phyloP scores from a whole-genome alignment of 306 rosid genomes.

The Fragaria iinumae region DNA sequence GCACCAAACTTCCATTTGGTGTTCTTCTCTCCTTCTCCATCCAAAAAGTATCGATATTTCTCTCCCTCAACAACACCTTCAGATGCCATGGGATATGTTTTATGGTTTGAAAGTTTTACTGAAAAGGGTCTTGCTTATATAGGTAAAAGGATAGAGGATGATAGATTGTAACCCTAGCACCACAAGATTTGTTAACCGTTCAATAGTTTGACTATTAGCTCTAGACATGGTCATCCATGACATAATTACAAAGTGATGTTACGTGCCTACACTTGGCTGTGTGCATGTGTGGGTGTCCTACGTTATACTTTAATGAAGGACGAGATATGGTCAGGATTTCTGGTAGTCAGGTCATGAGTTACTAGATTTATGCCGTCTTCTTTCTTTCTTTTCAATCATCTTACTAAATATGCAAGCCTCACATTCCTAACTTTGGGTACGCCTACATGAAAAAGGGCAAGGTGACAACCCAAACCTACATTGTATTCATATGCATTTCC shows the following conservation, averaged over 20 bases:
- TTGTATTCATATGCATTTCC: too few species aligned
- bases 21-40: constrained; percentile 48
- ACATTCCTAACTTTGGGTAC: too few species aligned
- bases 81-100: constrained; percentile 15
- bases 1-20: constrained; percentile 53
- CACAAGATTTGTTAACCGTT: too few species aligned
- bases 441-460: too few species aligned
- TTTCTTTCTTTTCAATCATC: too few species aligned
- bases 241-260: background rate
- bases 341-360: too few species aligned
- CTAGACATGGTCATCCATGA: background rate
- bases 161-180: background rate
- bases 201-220: too few species aligned
- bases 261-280: background rate
- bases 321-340: too few species aligned
- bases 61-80: constrained; percentile 29
- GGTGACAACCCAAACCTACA: too few species aligned
- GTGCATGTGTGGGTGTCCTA: background rate
- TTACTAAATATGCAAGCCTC: too few species aligned
- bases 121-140: background rate
- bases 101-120: background rate
- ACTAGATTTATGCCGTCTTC: too few species aligned
- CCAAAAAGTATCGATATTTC: constrained; percentile 41
- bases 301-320: too few species aligned
- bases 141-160: background rate